Percentiles rank a stretch among this genome's conserved stretches.
Conservation (phyloP, 2,329 filamentous ascomycete species). For the Colletotrichum costaricense region DNA sequence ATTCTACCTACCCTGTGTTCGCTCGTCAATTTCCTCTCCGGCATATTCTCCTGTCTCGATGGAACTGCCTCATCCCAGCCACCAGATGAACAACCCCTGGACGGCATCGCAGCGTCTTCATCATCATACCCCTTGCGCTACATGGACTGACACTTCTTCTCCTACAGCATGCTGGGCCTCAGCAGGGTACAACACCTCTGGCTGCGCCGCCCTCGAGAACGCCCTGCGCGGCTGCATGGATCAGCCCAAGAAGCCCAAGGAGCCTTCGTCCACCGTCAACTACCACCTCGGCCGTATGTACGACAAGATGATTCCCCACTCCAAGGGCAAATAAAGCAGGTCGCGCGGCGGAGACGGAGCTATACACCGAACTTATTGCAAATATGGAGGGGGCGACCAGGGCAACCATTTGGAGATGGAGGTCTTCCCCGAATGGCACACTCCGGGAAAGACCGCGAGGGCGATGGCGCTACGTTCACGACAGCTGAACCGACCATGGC, state of each 20-base stretch:
- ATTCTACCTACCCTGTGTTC: slow-evolving; percentile 42
- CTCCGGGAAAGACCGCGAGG: not conserved
- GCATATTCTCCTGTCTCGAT: not conserved
- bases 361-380: too few species aligned
- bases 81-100: not conserved
- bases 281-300: slow-evolving; percentile 87
- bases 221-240: slow-evolving; percentile 82
- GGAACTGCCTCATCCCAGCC: not conserved
- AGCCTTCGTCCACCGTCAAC: slow-evolving; percentile 83
- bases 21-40: not conserved
- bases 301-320: slow-evolving; percentile 47
- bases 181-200: slow-evolving; percentile 73
- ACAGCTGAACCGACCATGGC: not conserved
- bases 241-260: slow-evolving; percentile 65
- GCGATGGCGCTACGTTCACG: not conserved
- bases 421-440: not conserved
- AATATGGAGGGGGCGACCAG: not conserved
- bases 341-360: too few species aligned
- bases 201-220: slow-evolving; percentile 69
- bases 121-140: not conserved
- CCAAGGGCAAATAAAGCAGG: slow-evolving; percentile 17
- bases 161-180: slow-evolving; percentile 84
- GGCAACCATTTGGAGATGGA: not conserved
- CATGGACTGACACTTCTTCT: slow-evolving; percentile 10
- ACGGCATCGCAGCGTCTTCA: too few species aligned